A percentile compares a stretch with the other conserved stretches of the same genome.
Evolutionary conservation across 1,284 basidiomycete species (phyloP).

Genomic region (Mycosarcoma mackinlayi): DNA sequence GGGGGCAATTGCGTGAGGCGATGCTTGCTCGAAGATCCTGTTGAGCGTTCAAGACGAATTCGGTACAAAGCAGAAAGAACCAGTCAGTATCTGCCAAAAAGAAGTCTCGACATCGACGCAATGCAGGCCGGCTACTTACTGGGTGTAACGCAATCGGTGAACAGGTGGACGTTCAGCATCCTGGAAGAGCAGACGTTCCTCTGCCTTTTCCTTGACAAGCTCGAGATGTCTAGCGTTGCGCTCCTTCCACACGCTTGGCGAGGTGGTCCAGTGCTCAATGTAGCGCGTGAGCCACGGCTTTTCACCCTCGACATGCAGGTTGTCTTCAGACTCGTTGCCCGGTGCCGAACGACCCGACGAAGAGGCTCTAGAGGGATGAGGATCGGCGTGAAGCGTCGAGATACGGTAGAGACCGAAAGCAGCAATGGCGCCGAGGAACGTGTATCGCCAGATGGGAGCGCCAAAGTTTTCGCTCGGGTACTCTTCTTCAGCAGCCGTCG

Average conservation of each 20-base stretch:
- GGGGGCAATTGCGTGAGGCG: conserved; percentile 54
- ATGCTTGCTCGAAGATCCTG: conserved; percentile 62
- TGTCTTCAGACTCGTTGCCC: conserved; percentile 54
- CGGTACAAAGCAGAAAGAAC: not conserved
- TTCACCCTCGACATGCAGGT: conserved; percentile 42
- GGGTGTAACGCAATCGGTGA: conserved; percentile 52
- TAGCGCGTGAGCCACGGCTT: conserved; percentile 63
- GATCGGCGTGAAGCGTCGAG: conserved; percentile 49
- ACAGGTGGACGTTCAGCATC: conserved; percentile 61
- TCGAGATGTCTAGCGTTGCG: conserved; percentile 53
- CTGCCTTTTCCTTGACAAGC: conserved; percentile 50
- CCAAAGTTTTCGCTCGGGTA: conserved; percentile 49
- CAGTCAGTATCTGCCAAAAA: conserved; percentile 4
- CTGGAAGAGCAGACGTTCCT: conserved; percentile 58
- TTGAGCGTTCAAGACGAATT: too few relatives aligned
- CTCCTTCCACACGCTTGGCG: conserved; percentile 50
- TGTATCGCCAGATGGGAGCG: conserved; percentile 60
- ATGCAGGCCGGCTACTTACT: conserved; percentile 29
- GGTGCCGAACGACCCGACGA: conserved; percentile 51
- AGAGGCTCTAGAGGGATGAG: conserved; percentile 51
- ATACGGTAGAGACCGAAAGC: conserved; percentile 54
- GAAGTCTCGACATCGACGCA: too few relatives aligned
- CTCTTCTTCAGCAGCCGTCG: conserved; percentile 33
- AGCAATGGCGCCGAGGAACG: conserved; percentile 46
- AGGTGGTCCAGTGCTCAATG: conserved; percentile 55